Evolutionary conservation across 139 green algal genomes (phyloP).

Genomic region (Haematococcus lacustris): DNA sequence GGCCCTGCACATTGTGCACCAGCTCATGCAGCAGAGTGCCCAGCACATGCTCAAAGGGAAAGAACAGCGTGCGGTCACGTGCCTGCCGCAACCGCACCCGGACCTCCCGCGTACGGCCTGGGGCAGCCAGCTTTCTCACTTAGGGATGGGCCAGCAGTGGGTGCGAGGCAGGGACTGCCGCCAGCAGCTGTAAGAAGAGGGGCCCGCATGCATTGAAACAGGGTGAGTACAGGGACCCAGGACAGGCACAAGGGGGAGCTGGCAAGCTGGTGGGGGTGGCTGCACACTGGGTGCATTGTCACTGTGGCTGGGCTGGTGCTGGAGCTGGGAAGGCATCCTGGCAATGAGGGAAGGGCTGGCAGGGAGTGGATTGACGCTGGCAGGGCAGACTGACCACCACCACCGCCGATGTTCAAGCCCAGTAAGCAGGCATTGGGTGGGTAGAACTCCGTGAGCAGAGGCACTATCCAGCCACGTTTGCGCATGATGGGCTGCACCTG

Average conservation of each 20-base stretch:
- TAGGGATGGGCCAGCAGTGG: conserved; percentile 2
- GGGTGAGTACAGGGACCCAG: no score
- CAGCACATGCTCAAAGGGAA: conserved; percentile 66
- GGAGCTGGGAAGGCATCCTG: background rate
- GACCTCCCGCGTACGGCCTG: conserved; percentile 30
- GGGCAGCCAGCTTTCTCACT: background rate
- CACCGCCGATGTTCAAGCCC: conserved; percentile 50
- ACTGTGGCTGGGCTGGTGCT: background rate
- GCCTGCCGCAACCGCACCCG: conserved; percentile 31
- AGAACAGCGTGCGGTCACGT: conserved; percentile 35
- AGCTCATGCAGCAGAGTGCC: conserved; percentile 91
- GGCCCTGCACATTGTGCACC: conserved; percentile 58
- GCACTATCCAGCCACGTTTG: no score
- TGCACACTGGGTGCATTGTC: no score
- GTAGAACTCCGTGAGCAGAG: conserved; percentile 55
- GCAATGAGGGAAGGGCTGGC: background rate
- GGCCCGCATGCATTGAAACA: background rate
- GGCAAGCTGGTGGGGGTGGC: no score
- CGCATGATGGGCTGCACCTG: no score
- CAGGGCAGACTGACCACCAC: conserved; percentile 19
- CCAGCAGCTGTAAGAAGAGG: background rate
- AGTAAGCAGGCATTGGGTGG: conserved; percentile 53
- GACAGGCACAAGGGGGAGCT: no score
- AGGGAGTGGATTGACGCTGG: background rate
- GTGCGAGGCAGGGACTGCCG: background rate